Evolutionary conservation across 306 rosid species (phyloP), one percentile per base, ranked within the genome.

Genomic region (Canavalia gladiata): DNA sequence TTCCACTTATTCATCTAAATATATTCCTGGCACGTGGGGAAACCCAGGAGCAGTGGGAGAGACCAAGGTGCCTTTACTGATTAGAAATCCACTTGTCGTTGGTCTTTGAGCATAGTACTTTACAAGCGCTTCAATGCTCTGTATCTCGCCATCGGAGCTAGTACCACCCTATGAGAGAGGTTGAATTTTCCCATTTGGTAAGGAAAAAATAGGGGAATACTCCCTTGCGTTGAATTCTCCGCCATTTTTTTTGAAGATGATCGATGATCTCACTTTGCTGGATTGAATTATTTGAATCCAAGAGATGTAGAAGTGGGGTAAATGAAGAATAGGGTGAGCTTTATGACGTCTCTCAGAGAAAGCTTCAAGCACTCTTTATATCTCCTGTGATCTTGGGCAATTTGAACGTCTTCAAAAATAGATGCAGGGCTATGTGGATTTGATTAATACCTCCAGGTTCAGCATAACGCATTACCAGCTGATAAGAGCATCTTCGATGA

Each of bases 101-200:
- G 90, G 81, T 79, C 90, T 80, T 63, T 87, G 90, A 31, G 31
- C 4, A 1, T 87, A 87, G 47, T 87, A 87, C 49, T 84, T 73
- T 0, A 50, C 86, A 8, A 72, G 71, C 0, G 79, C 90, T 87
- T 81, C 67, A 87, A 28, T 0, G 90, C 87, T 52, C 90, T 83
- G 75, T 87, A 87, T 82, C 90, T 72, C 3, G 89, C 83, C 89
- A 87, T 87, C 9, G 87, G 89, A 31, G 89, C 89, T 13, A 87
- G 55, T 13, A 84, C 87, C 18, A 87, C 55, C 78, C 90, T 86
- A 51, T 86, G 89, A 55, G 89, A 86, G 72, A 86, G 82, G 70
- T 79, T 79, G 83, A 86, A 75, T 29, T 75, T 86, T 28, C 30
- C 80, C 86, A 86, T 54, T 80, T 75, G 69, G 89, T 75, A 86